Conservation (phyloP, 257 asterid species). For the Gentiana straminea region DNA sequence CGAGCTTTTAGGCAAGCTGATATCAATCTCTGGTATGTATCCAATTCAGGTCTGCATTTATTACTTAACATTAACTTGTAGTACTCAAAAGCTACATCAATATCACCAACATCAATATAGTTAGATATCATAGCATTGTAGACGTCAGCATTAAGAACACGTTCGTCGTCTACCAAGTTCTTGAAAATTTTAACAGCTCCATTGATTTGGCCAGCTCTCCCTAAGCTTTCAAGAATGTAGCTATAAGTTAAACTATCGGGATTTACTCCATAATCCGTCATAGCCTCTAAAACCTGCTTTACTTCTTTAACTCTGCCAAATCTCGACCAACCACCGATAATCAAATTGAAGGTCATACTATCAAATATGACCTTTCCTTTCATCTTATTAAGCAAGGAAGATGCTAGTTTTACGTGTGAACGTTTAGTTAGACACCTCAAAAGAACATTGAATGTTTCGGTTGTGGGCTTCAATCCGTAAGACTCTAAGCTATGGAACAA, state of each 20-base stretch:
- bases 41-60: too few species aligned
- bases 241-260: too few species aligned
- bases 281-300: constrained; percentile 39
- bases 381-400: constrained; percentile 45
- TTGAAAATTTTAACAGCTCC: too few species aligned
- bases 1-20: constrained; percentile 39
- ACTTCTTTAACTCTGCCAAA: constrained; percentile 58
- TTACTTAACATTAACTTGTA: too few species aligned
- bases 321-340: constrained; percentile 80
- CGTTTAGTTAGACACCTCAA: constrained; percentile 47
- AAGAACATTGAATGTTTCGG: constrained; percentile 38
- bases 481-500: constrained; percentile 43
- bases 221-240: too few species aligned
- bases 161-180: too few species aligned
- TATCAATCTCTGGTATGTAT: constrained; percentile 54
- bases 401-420: constrained; percentile 49
- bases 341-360: constrained; percentile 33
- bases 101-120: too few species aligned
- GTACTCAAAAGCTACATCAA: too few species aligned
- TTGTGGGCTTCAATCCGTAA: constrained; percentile 36
- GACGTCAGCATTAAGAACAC: too few species aligned
- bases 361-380: constrained; percentile 37
- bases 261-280: constrained; percentile 77
- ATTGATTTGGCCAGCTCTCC: too few species aligned
- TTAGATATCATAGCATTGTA: too few species aligned